Conservation (phyloP, 2,329 filamentous ascomycete species). For the Phyllosticta paracitricarpa region DNA sequence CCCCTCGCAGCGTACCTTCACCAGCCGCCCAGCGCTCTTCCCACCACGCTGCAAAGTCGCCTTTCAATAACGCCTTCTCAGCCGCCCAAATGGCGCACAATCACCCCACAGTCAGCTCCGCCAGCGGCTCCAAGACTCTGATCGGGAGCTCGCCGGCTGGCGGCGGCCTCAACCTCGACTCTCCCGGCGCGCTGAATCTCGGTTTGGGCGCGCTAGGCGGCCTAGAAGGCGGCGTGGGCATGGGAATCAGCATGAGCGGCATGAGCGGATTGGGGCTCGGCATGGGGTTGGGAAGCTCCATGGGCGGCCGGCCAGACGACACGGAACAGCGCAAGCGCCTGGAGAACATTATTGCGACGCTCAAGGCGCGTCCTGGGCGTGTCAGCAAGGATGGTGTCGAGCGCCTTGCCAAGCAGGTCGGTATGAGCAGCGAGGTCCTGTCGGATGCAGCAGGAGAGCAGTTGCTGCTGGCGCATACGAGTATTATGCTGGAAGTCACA, state of each 20-base stretch:
- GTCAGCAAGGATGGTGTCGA: constrained; percentile 69
- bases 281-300: constrained; percentile 21
- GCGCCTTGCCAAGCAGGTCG: constrained; percentile 55
- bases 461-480: constrained; percentile 27
- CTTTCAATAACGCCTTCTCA: constrained; percentile 16
- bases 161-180: constrained; percentile 30
- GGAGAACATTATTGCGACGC: constrained; percentile 53
- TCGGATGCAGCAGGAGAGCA: constrained; percentile 16
- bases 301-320: constrained; percentile 37
- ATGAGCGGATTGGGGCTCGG: constrained; percentile 29
- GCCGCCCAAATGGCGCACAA: constrained; percentile 9
- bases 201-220: constrained; percentile 32
- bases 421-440: constrained; percentile 40
- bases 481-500: constrained; percentile 23
- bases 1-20: constrained; percentile 30
- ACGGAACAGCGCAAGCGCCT: constrained; percentile 43
- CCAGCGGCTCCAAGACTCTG: constrained; percentile 8
- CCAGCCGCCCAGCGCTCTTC: constrained; percentile 18
- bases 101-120: constrained; percentile 12
- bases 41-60: constrained; percentile 27
- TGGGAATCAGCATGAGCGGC: constrained; percentile 31
- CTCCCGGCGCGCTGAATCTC: constrained; percentile 19
- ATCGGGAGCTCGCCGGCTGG: constrained; percentile 17
- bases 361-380: constrained; percentile 57
- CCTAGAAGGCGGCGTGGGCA: constrained; percentile 30